Base-by-base conservation (phyloP, 352 stramenopile genomes). In the Hyaloperonospora arabidopsidis region DNA sequence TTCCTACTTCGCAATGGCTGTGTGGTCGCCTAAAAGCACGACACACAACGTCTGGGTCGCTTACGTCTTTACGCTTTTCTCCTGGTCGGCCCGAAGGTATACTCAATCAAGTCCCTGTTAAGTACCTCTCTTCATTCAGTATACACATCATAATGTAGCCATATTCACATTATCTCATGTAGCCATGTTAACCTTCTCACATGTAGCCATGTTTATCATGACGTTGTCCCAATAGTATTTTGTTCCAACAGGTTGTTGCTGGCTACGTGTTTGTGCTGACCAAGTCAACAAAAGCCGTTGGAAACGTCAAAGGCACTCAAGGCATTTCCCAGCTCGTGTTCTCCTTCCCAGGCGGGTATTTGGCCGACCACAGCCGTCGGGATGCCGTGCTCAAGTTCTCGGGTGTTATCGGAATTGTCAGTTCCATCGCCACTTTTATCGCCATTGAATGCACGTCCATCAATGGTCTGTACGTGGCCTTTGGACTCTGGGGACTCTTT, bases 401-500 rank as follows among this genome's bases (percentile, higher is more conserved):
- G n/a, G 38, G 38, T 21, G 15, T 21, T n/a, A 18, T 44, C 15
- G 38, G 38, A n/a, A 18, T 44, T 14, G 19, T 44, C 8, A 14
- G 13, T 6, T 1, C 38, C 15, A 21, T 21, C 19, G 19, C 19
- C 13, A 44, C 38, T 11, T 44, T 44, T 21, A 5, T 44, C n/a
- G n/a, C 38, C n/a, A 14, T 44, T 12, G 15, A 44, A 18, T 12
- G n/a, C 15, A 44, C 38, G 19, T 44, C 38, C 5, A 18, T 44
- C 38, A 5, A 44, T 11, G 38, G 38, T 18, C 38, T 93, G 22
- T 87, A 86, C 53, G 32, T 74, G 4, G 63, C 76, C 8, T 89
- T 94, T 55, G 72, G 52, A 5, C 46, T 94, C 2, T 96, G 85
- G 81, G 87, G 87, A 15, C 50, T 74, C n/a, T 93, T 91, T 58